Conservation (phyloP, 306 rosid genomes). For the Quillaja saponaria region DNA sequence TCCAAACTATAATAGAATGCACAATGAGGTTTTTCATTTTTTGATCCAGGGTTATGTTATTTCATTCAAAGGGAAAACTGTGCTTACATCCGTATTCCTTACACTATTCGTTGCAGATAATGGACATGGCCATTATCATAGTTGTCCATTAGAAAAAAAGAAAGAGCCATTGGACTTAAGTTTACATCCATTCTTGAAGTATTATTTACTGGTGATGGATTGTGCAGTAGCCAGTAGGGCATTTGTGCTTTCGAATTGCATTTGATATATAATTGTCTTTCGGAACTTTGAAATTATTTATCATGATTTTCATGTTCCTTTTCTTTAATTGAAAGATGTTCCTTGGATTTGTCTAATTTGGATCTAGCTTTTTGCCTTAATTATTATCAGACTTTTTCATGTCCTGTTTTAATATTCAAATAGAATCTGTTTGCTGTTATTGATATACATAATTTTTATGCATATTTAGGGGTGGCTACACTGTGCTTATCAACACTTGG, state of each 20-base stretch:
- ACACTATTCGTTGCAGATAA: not conserved
- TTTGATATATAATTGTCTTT: too few relatives aligned
- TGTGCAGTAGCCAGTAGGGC: not conserved
- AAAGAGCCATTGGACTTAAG: not conserved
- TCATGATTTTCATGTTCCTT: too few relatives aligned
- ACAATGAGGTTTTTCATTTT: too few relatives aligned
- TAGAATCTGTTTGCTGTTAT: conserved; percentile 7
- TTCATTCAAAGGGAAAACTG: too few relatives aligned
- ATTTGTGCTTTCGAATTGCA: too few relatives aligned
- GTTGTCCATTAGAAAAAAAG: not conserved
- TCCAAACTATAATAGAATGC: too few relatives aligned
- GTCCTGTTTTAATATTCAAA: not conserved
- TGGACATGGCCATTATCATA: not conserved
- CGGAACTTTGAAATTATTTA: too few relatives aligned
- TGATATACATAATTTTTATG: conserved; percentile 8
- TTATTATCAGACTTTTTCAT: conserved; percentile 1
- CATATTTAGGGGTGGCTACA: conserved; percentile 46
- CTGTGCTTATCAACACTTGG: conserved; percentile 61
- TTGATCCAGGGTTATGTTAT: too few relatives aligned
- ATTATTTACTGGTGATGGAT: not conserved
- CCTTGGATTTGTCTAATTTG: too few relatives aligned
- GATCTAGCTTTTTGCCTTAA: too few relatives aligned
- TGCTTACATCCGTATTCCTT: too few relatives aligned
- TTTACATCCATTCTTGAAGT: conserved; percentile 6
- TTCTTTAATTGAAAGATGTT: too few relatives aligned